Evolutionary conservation across 495 filamentous ascomycete genomes (phyloP).

Genomic region (Cryomyces minteri): DNA sequence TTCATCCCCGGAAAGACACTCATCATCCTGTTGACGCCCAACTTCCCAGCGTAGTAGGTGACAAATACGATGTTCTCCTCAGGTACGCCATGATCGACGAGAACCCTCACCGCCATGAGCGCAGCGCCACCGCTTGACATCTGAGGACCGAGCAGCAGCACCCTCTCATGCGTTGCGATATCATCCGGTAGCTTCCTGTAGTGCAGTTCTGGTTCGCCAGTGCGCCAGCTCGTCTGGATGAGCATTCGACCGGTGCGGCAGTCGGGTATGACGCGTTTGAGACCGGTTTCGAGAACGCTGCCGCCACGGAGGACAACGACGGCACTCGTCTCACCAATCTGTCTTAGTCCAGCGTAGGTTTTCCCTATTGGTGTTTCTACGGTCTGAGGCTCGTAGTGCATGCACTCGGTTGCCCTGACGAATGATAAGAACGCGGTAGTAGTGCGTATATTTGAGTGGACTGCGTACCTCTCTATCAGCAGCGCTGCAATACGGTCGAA

Average conservation of each 20-base stretch:
- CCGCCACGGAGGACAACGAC: slow-evolving; percentile 81
- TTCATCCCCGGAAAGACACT: slow-evolving; percentile 74
- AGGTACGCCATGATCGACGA: slow-evolving; percentile 85
- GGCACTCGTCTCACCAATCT: slow-evolving; percentile 57
- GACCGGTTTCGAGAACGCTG: slow-evolving; percentile 66
- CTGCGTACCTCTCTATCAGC: slow-evolving; percentile 59
- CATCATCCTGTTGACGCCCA: slow-evolving; percentile 62
- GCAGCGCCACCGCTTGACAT: slow-evolving; percentile 88
- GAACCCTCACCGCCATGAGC: slow-evolving; percentile 86
- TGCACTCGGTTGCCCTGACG: slow-evolving; percentile 49
- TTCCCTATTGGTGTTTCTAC: slow-evolving; percentile 51
- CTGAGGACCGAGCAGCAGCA: slow-evolving; percentile 79
- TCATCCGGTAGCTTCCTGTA: slow-evolving; percentile 58
- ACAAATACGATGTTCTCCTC: slow-evolving; percentile 77
- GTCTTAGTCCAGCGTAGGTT: slow-evolving; percentile 47
- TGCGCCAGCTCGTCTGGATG: slow-evolving; percentile 72
- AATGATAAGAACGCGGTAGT: slow-evolving; percentile 4
- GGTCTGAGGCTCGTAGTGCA: slow-evolving; percentile 37
- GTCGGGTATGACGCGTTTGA: slow-evolving; percentile 79
- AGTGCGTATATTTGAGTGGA: not conserved
- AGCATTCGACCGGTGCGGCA: slow-evolving; percentile 75
- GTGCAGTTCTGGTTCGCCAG: slow-evolving; percentile 81
- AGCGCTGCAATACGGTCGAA: slow-evolving; percentile 73
- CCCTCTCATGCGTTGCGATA: slow-evolving; percentile 51
- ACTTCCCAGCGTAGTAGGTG: slow-evolving; percentile 65